Conservation (phyloP, 2,329 filamentous ascomycete species). For the Dothideomycetes sp. region DNA sequence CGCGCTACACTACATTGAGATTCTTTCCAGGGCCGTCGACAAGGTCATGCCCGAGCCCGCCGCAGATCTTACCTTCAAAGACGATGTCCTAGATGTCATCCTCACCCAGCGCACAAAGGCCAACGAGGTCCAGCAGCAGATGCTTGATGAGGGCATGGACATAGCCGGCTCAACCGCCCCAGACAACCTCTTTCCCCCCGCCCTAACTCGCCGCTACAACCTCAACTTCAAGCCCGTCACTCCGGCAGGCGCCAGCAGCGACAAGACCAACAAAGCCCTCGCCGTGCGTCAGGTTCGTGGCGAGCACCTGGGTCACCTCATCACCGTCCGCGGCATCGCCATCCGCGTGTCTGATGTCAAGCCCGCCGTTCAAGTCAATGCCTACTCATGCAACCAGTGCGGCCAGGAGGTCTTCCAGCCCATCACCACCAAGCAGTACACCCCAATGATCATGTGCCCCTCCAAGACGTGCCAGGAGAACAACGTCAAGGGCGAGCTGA, state of each 20-base stretch:
- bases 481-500: slow-evolving; percentile 85
- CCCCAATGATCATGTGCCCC: slow-evolving; percentile 74
- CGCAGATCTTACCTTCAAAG: slow-evolving; percentile 82
- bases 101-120: slow-evolving; percentile 83
- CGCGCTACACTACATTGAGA: slow-evolving; percentile 89
- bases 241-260: slow-evolving; percentile 55
- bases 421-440: slow-evolving; percentile 80
- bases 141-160: slow-evolving; percentile 27
- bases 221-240: slow-evolving; percentile 90
- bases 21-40: slow-evolving; percentile 81
- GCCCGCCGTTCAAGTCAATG: slow-evolving; percentile 92
- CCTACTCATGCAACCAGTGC: slow-evolving; percentile 93
- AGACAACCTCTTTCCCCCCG: slow-evolving; percentile 76
- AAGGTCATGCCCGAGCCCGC: slow-evolving; percentile 70
- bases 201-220: slow-evolving; percentile 86
- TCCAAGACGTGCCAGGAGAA: slow-evolving; percentile 85
- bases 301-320: slow-evolving; percentile 84
- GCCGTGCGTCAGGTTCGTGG: slow-evolving; percentile 91
- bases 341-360: slow-evolving; percentile 97
- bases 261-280: slow-evolving; percentile 49
- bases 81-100: slow-evolving; percentile 92
- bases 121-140: slow-evolving; percentile 59
- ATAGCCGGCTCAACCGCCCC: slow-evolving; percentile 51
- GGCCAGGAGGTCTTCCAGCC: slow-evolving; percentile 98
- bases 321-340: slow-evolving; percentile 87